Conservation (phyloP, 805 yeast species). For the Teunomyces lycoperdinae region DNA sequence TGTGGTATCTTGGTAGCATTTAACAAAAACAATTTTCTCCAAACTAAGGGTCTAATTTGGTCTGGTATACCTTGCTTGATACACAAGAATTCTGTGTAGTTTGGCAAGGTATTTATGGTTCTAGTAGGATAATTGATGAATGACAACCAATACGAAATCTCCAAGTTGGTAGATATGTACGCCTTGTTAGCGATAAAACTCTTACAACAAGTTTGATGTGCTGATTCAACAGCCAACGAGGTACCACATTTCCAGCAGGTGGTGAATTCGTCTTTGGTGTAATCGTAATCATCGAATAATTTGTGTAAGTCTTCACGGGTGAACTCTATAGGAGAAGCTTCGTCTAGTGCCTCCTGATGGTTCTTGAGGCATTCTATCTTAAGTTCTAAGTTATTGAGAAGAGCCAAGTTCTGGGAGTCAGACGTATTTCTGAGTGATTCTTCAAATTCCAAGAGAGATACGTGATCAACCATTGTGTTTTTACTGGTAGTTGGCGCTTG, state of each 20-base stretch:
- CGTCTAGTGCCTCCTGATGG: constrained; percentile 8
- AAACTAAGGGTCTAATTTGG: constrained; percentile 40
- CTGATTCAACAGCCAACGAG: constrained; percentile 11
- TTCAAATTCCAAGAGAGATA: constrained; percentile 33
- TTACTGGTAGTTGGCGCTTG: neutral
- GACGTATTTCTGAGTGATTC: constrained; percentile 24
- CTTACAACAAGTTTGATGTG: constrained; percentile 23
- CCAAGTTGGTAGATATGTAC: constrained; percentile 22
- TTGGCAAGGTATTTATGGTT: constrained; percentile 46
- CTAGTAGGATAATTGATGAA: constrained; percentile 43
- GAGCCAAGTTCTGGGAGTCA: constrained; percentile 15
- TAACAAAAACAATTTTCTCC: constrained; percentile 41
- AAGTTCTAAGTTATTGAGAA: constrained; percentile 23
- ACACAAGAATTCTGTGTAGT: constrained; percentile 44
- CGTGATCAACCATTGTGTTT: constrained; percentile 18
- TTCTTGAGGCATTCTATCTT: constrained; percentile 23
- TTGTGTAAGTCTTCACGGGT: constrained; percentile 14
- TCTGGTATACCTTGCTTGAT: constrained; percentile 45
- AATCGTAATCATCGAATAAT: constrained; percentile 18
- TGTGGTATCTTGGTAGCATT: constrained; percentile 32
- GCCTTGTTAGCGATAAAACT: constrained; percentile 16
- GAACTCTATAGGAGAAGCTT: constrained; percentile 9
- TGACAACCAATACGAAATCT: constrained; percentile 43
- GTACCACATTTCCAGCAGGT: constrained; percentile 31
- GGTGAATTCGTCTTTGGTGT: constrained; percentile 29